phyloP scores from a whole-genome alignment of 2,329 filamentous ascomycete species.

The Diplocarpon mali region DNA sequence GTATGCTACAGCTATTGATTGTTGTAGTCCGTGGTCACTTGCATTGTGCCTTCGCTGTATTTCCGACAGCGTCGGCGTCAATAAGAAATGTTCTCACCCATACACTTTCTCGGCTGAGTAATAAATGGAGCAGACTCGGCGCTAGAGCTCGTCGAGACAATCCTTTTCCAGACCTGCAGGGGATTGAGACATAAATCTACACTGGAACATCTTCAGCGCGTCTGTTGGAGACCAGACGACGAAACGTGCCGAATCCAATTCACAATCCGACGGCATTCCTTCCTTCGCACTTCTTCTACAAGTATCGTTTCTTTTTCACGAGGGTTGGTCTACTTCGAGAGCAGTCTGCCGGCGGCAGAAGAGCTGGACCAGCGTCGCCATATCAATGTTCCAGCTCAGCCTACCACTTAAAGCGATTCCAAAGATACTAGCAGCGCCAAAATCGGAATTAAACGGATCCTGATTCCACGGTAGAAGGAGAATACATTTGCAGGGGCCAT shows the following conservation, averaged over 20 bases:
- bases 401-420: slow-evolving; percentile 22
- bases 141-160: slow-evolving; percentile 2
- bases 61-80: too few relatives aligned
- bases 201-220: background rate
- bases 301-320: slow-evolving; percentile 3
- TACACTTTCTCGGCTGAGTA: too few relatives aligned
- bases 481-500: slow-evolving; percentile 38
- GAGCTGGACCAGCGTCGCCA: slow-evolving; percentile 15
- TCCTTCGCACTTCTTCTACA: background rate
- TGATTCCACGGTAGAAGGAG: slow-evolving; percentile 1
- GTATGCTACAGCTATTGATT: background rate
- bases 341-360: slow-evolving; percentile 16
- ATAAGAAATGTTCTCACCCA: too few relatives aligned
- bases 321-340: slow-evolving; percentile 10
- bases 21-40: too few relatives aligned
- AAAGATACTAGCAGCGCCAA: slow-evolving; percentile 5
- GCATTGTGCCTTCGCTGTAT: too few relatives aligned
- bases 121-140: background rate
- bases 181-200: slow-evolving; percentile 4
- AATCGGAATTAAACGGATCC: slow-evolving; percentile 6
- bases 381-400: slow-evolving; percentile 22
- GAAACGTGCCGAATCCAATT: too few relatives aligned
- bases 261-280: background rate
- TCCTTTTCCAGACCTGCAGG: background rate
- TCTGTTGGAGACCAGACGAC: background rate